phyloP scores from a whole-genome alignment of 2,329 filamentous ascomycete species.

The Aspergillus eucalypticola region DNA sequence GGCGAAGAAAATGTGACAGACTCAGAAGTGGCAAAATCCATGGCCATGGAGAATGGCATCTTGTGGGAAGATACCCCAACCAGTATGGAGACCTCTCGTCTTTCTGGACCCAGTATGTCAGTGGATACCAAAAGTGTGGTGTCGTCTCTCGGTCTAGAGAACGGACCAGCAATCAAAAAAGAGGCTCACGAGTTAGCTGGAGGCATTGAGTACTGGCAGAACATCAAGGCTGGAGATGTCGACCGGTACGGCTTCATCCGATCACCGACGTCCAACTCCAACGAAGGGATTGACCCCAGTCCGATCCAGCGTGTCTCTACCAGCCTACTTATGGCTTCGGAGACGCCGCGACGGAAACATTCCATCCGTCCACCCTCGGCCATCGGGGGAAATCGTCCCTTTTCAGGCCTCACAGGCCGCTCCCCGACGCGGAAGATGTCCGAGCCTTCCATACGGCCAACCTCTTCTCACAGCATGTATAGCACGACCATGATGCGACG shows the following conservation, averaged over 20 bases:
- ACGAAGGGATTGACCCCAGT: constrained; percentile 37
- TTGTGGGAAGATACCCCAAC: constrained; percentile 42
- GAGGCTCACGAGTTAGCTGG: constrained; percentile 61
- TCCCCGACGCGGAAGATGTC: constrained; percentile 45
- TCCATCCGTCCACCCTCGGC: constrained; percentile 54
- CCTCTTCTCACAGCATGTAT: constrained; percentile 50
- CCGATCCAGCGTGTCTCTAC: constrained; percentile 62
- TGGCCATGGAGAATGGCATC: constrained; percentile 41
- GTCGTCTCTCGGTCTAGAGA: constrained; percentile 30
- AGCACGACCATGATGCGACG: constrained; percentile 44
- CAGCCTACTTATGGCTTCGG: constrained; percentile 57
- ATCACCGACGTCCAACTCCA: constrained; percentile 26
- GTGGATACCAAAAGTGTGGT: constrained; percentile 29
- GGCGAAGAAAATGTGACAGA: constrained; percentile 58
- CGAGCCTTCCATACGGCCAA: constrained; percentile 46
- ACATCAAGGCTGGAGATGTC: constrained; percentile 59
- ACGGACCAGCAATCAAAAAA: constrained; percentile 44
- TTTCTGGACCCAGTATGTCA: constrained; percentile 30
- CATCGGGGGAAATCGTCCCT: constrained; percentile 48
- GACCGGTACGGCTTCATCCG: constrained; percentile 67
- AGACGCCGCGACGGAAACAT: constrained; percentile 56
- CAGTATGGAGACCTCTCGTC: constrained; percentile 31
- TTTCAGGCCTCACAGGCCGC: constrained; percentile 40
- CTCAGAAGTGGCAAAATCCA: constrained; percentile 39
- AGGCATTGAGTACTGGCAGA: constrained; percentile 66